Percentiles rank a stretch among this genome's conserved stretches.
These are phyloP conservation scores for Oemleria cerasiformis DNA, from an alignment of 306 rosid species.

Conservation along the genomic window DNA sequence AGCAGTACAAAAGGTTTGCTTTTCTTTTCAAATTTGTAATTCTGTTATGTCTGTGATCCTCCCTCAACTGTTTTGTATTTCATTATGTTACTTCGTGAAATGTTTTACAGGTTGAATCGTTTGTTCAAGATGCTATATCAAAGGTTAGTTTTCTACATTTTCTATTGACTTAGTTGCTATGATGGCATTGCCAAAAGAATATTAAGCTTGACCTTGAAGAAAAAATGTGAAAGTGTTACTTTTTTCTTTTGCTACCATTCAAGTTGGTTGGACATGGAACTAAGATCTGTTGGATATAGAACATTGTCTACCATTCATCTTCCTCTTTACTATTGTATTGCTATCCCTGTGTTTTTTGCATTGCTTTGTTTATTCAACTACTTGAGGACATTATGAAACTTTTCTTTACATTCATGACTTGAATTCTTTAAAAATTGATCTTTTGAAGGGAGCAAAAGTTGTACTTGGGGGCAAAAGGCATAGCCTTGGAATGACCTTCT, in stretches of 20 bases:
- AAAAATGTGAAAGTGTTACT: not conserved
- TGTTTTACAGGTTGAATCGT: conserved; percentile 68
- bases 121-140: conserved; percentile 75
- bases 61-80: conserved; percentile 13
- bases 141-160: conserved; percentile 62
- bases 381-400: not conserved
- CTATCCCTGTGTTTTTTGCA: not conserved
- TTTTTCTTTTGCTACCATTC: not conserved
- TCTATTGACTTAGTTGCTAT: conserved; percentile 12
- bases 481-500: conserved; percentile 79
- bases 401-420: conserved; percentile 6
- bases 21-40: conserved; percentile 23
- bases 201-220: not conserved
- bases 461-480: conserved; percentile 89
- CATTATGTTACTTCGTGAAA: conserved; percentile 23
- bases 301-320: not conserved
- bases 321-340: not conserved
- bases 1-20: conserved; percentile 81
- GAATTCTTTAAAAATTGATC: conserved; percentile 18
- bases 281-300: not conserved
- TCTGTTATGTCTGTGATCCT: conserved; percentile 10
- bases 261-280: not conserved
- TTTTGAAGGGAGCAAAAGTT: conserved; percentile 86
- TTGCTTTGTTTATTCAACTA: not conserved
- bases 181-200: conserved; percentile 1